phyloP scores from a whole-genome alignment of 805 yeast species.

The Yarrowia osloensis region DNA sequence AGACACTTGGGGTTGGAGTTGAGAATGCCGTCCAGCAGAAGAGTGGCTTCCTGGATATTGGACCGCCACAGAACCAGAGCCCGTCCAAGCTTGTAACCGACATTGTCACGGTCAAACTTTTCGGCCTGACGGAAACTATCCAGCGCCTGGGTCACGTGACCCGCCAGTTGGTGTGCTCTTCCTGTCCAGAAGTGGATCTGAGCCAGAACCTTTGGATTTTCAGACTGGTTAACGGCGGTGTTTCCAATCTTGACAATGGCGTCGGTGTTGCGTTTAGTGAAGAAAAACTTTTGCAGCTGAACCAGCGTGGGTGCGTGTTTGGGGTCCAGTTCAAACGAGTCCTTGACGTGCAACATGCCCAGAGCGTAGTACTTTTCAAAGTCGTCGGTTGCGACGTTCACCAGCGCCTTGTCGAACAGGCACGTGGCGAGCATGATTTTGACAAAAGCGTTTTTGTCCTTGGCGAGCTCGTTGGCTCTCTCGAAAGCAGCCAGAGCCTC shows the following conservation, averaged over 20 bases:
- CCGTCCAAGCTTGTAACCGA: constrained; percentile 74
- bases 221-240: constrained; percentile 49
- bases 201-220: constrained; percentile 50
- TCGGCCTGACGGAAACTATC: constrained; percentile 70
- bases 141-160: constrained; percentile 70
- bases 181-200: constrained; percentile 86
- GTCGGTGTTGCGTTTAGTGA: constrained; percentile 62
- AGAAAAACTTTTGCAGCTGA: constrained; percentile 69
- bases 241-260: constrained; percentile 59
- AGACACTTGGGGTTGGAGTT: constrained; percentile 65
- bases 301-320: constrained; percentile 64
- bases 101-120: constrained; percentile 58
- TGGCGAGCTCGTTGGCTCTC: constrained; percentile 68
- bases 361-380: constrained; percentile 61
- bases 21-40: constrained; percentile 76
- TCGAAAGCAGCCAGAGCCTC: constrained; percentile 84
- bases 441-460: constrained; percentile 45
- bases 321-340: constrained; percentile 47
- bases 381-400: constrained; percentile 49
- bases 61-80: constrained; percentile 82
- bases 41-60: constrained; percentile 80
- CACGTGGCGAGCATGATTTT: constrained; percentile 46
- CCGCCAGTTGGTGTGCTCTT: constrained; percentile 63
- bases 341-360: constrained; percentile 54
- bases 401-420: constrained; percentile 65